Evolutionary conservation across 2,329 filamentous ascomycete genomes (phyloP), one percentile per base, ranked within the genome.

Genomic region (Epichloe baconii): DNA sequence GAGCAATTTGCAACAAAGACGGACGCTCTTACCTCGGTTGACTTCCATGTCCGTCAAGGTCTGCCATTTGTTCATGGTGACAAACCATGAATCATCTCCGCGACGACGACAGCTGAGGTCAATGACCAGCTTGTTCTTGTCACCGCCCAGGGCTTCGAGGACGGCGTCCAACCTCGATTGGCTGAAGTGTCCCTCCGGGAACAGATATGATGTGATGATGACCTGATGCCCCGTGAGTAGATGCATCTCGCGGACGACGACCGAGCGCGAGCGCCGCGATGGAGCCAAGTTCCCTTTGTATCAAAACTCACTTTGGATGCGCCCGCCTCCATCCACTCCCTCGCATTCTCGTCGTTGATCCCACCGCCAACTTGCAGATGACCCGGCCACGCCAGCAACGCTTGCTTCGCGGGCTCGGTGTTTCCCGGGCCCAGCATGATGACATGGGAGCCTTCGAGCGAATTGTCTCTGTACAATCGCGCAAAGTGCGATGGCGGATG

Each of bases 61-160:
- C 74, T 97, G 93, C 93, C 93, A 98, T 67, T 95, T 95, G 68
- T 98, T 88, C 85, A 95, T 98, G 51, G 93, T 91, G n/a, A 98
- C 93, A 61, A 86, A 89, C 93, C 93, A 98, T 40, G 73, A 83
- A 51, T 83, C 74, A 3, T 75, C 71, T 38, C 77, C 85, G 54
- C 82, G 83, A 53, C 83, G 77, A 48, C 93, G 82, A 65, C 93
- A 98, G 68, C 89, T 95, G 23, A 98, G 78, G 64, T 98, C 93
- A 64, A 98, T 90, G 58, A 98, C 91, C 47, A 98, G 80, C 68
- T 87, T 93, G 47, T 74, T 71, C 64, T 76, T 88, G 64, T 95
- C 84, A 49, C 83, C 82, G 26, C 75, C 84, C 5, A 98, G 76
- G 1, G 83, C 79, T 23, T 73, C 66, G 1, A 97, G 75, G 6